Percentiles rank a stretch among this genome's conserved stretches.
Evolutionary conservation across 139 green algal genomes (phyloP).

Genomic region (Chlorokybus atmophyticus): DNA sequence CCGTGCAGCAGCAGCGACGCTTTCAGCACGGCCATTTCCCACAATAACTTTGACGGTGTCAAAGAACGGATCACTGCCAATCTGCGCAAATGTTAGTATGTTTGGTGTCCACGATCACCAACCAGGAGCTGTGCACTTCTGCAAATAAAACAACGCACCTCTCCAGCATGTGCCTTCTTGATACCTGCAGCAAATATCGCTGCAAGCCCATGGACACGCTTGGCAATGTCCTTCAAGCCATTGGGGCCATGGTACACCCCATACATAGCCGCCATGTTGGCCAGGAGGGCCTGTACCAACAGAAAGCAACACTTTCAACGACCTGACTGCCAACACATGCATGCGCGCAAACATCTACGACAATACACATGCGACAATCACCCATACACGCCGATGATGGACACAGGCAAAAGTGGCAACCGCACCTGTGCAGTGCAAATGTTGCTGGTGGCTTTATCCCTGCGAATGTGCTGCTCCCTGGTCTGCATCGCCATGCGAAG

Average conservation of each 20-base stretch:
- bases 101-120: not conserved
- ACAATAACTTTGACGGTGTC: conserved; percentile 67
- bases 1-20: conserved; percentile 20
- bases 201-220: conserved; percentile 71
- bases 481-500: conserved; percentile 99
- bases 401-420: too few relatives aligned
- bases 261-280: conserved; percentile 96
- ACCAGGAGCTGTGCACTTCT: not conserved
- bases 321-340: not conserved
- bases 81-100: too few relatives aligned
- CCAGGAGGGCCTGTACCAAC: conserved; percentile 74
- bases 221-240: conserved; percentile 80
- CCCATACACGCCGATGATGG: too few relatives aligned
- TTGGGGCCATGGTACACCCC: conserved; percentile 94
- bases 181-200: conserved; percentile 64
- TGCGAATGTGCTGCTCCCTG: conserved; percentile 97
- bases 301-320: too few relatives aligned
- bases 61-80: conserved; percentile 64
- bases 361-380: too few relatives aligned
- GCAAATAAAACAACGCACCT: conserved; percentile 13
- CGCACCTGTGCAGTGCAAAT: conserved; percentile 86
- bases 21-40: conserved; percentile 29
- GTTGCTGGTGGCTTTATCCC: conserved; percentile 99
- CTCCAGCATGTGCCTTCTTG: conserved; percentile 52
- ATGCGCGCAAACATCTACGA: too few relatives aligned